These are phyloP conservation scores for Pontederia crassipes DNA, from an alignment of 176 grass and related monocot genomes.

Conservation along the genomic window DNA sequence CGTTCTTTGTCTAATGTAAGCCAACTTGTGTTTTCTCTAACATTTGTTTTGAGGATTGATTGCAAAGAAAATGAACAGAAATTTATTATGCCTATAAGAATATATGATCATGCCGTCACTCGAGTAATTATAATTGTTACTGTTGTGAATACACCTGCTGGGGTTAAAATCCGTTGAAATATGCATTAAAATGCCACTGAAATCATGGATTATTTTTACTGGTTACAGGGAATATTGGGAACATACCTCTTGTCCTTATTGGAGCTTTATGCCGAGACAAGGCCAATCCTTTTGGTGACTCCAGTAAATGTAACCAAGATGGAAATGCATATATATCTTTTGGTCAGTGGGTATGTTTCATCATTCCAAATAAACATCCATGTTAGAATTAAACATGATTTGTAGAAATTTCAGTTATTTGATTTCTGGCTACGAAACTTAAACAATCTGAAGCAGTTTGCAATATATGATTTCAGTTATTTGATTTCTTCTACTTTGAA, in stretches of 20 bases:
- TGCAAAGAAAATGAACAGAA: too few relatives aligned
- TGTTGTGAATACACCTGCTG: not conserved
- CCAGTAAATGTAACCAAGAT: slow-evolving; percentile 84
- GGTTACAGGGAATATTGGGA: slow-evolving; percentile 85
- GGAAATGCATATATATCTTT: slow-evolving; percentile 98
- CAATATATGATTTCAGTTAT: too few relatives aligned
- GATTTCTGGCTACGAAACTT: too few relatives aligned
- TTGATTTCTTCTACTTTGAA: too few relatives aligned
- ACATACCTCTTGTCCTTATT: slow-evolving; percentile 95
- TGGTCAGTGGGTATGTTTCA: slow-evolving; percentile 84
- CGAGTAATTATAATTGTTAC: too few relatives aligned
- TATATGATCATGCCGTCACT: too few relatives aligned
- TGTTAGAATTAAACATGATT: too few relatives aligned
- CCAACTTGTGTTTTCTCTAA: too few relatives aligned
- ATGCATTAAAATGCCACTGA: not conserved
- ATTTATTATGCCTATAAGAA: too few relatives aligned
- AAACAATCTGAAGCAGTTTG: too few relatives aligned
- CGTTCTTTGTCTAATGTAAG: slow-evolving; percentile 8
- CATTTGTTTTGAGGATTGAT: too few relatives aligned
- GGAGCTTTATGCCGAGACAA: slow-evolving; percentile 82
- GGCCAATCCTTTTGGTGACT: slow-evolving; percentile 94
- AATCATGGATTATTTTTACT: slow-evolving; percentile 10
- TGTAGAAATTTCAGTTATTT: too few relatives aligned
- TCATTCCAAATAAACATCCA: not conserved
- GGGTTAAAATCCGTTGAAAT: not conserved